Evolutionary conservation across 495 filamentous ascomycete genomes (phyloP).

Genomic region (Platismatia glauca): DNA sequence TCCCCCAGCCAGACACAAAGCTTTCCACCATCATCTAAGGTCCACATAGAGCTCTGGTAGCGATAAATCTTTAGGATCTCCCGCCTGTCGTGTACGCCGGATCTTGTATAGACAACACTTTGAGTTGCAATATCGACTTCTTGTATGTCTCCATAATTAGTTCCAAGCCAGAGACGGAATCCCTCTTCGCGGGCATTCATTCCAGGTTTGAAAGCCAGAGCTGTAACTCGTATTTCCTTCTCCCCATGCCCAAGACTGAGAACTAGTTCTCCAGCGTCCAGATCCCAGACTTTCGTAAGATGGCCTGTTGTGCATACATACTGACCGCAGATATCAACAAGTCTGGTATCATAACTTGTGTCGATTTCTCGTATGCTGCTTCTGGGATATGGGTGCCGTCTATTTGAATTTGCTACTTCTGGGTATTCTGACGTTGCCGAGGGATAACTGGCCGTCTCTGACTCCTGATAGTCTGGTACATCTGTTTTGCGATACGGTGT

Average conservation of each 20-base stretch:
- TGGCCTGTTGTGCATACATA: constrained; percentile 79
- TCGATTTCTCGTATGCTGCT: constrained; percentile 62
- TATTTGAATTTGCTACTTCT: constrained; percentile 74
- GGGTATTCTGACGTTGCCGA: constrained; percentile 53
- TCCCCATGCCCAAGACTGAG: constrained; percentile 77
- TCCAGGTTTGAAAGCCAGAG: constrained; percentile 78
- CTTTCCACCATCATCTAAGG: constrained; percentile 81
- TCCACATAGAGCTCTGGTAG: constrained; percentile 86
- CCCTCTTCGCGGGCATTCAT: constrained; percentile 69
- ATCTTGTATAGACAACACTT: constrained; percentile 53
- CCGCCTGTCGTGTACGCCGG: constrained; percentile 65
- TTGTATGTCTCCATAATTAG: constrained; percentile 72
- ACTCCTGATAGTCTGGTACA: constrained; percentile 15
- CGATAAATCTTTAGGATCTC: constrained; percentile 83
- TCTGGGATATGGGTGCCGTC: constrained; percentile 67
- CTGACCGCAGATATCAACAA: constrained; percentile 80
- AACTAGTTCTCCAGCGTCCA: constrained; percentile 68
- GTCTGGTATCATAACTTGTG: constrained; percentile 74
- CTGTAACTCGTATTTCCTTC: constrained; percentile 59
- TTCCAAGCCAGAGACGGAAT: constrained; percentile 81
- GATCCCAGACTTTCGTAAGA: constrained; percentile 77
- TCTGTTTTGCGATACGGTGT: background rate
- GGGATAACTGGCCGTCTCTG: constrained; percentile 1
- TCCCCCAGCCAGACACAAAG: constrained; percentile 83
- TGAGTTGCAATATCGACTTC: constrained; percentile 74